These are phyloP conservation scores for Papiliotrema fonsecae DNA, from an alignment of 1,284 basidiomycete species.

Conservation along the genomic window DNA sequence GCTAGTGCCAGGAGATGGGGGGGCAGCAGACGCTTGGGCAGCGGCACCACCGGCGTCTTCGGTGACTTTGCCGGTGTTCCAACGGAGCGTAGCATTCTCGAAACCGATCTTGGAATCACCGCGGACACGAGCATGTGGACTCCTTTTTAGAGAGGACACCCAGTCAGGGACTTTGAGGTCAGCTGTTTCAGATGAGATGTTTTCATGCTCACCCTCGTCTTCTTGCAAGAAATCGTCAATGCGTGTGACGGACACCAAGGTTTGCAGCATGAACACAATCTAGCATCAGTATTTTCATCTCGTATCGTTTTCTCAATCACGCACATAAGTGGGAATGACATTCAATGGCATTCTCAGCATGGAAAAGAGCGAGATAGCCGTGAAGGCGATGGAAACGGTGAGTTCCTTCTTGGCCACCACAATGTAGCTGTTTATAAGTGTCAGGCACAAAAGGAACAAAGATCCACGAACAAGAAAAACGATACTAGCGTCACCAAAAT, in stretches of 20 bases:
- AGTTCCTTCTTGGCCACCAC: constrained; percentile 45
- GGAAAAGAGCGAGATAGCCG: constrained; percentile 46
- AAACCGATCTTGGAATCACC: constrained; percentile 56
- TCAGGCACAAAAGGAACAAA: background rate
- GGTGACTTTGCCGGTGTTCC: constrained; percentile 54
- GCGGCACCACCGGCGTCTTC: constrained; percentile 22
- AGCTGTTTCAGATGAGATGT: background rate
- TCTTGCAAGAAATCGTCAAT: constrained; percentile 75
- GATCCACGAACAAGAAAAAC: constrained; percentile 44
- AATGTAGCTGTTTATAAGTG: constrained; percentile 35
- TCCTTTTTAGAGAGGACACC: constrained; percentile 60
- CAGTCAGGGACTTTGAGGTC: constrained; percentile 56
- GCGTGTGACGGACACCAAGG: constrained; percentile 70
- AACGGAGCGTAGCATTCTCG: constrained; percentile 62
- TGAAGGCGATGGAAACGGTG: constrained; percentile 49
- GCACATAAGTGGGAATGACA: constrained; percentile 35
- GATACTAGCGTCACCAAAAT: constrained; percentile 46
- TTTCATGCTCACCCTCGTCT: constrained; percentile 56
- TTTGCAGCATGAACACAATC: constrained; percentile 50
- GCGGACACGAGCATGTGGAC: constrained; percentile 11
- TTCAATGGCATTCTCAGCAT: constrained; percentile 55
- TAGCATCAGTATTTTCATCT: constrained; percentile 3
- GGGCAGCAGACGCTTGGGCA: background rate
- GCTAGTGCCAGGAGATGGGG: constrained; percentile 6
- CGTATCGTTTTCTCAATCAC: constrained; percentile 4